Base-by-base conservation (phyloP, 148 eudicot genomes). In the Rhododendron molle region DNA sequence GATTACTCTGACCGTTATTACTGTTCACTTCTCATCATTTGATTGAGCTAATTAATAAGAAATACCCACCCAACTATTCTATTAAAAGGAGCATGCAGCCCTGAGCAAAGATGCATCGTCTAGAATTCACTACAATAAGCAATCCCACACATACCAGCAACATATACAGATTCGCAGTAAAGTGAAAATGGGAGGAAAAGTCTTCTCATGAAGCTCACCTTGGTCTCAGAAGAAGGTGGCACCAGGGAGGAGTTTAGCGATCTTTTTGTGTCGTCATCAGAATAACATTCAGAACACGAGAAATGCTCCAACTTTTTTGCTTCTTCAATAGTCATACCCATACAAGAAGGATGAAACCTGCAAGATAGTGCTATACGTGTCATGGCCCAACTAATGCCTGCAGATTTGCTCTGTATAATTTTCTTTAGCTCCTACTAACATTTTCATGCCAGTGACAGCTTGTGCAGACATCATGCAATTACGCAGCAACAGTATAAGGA, bases 311-410 rank as follows among this genome's bases (percentile, higher is more conserved):
- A 81, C 85, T 90, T 93, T 87, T 96, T 96, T 32, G 99, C 99
- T 88, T 96, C 96, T 86, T 96, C 99, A 84, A 94, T 95, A 36
- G 93, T 92, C 95, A 96, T 95, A 46, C 95, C 96, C 98, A 96
- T 94, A 86, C 99, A 95, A 83, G 92, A 84, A 67, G 98, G 99
- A 92, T 96, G 99, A 83, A 94, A 96, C 99, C 99, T 96, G 89
- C 87, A 87, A 88, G 54, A 79, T 40, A 83, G 65, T 60, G 82
- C 46, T 86, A 46, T 1, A 67, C 20, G 15, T 12, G n/a, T 47
- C 10, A 81, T 14, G 58, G 40, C 23, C 85, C 78, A 83, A 5
- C 74, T 9, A 83, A 54, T 18, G 46, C 77, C 77, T 16, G 46
- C 47, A 38, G 32, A 76, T 76, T 76, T 38, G 11, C 78, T 38